A percentile compares a stretch with the other conserved stretches of the same genome.
phyloP scores from a whole-genome alignment of 164 flowering plant species.

The Liriodendron chinense region DNA sequence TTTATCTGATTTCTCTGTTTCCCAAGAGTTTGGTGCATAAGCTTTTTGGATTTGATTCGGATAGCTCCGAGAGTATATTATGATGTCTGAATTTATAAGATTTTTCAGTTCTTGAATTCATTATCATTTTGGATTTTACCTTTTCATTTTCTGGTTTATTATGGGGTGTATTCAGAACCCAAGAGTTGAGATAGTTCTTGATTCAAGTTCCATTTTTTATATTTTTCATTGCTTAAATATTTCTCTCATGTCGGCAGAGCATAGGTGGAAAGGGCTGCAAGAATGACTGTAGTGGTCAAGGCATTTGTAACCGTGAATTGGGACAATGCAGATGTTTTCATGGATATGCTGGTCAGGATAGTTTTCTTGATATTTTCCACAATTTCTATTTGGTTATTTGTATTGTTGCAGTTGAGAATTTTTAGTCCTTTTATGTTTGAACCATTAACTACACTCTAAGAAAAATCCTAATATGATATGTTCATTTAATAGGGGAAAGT shows the following conservation, averaged over 20 bases:
- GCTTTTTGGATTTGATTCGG: too few relatives aligned
- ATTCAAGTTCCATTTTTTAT: not conserved
- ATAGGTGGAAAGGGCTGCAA: slow-evolving; percentile 73
- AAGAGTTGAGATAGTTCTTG: not conserved
- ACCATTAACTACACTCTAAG: not conserved
- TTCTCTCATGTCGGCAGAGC: slow-evolving; percentile 33
- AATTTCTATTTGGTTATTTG: not conserved
- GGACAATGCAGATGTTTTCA: slow-evolving; percentile 95
- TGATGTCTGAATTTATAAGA: not conserved
- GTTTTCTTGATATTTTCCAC: not conserved
- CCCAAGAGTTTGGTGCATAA: too few relatives aligned
- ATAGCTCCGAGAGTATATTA: not conserved
- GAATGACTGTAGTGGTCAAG: slow-evolving; percentile 83
- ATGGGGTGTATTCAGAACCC: not conserved
- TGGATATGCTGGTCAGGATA: slow-evolving; percentile 75
- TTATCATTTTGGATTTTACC: not conserved
- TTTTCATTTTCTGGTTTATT: not conserved
- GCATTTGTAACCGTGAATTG: slow-evolving; percentile 81
- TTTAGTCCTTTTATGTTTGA: not conserved
- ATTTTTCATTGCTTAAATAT: slow-evolving; percentile 1
- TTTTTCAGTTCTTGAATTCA: not conserved
- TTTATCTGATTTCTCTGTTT: not conserved
- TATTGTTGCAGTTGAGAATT: not conserved
- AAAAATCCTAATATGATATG: slow-evolving; percentile 2
- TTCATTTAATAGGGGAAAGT: slow-evolving; percentile 60